These are phyloP conservation scores for Blastobotrys arbuscula DNA, from an alignment of 1,139 yeast species.

Conservation along the genomic window DNA sequence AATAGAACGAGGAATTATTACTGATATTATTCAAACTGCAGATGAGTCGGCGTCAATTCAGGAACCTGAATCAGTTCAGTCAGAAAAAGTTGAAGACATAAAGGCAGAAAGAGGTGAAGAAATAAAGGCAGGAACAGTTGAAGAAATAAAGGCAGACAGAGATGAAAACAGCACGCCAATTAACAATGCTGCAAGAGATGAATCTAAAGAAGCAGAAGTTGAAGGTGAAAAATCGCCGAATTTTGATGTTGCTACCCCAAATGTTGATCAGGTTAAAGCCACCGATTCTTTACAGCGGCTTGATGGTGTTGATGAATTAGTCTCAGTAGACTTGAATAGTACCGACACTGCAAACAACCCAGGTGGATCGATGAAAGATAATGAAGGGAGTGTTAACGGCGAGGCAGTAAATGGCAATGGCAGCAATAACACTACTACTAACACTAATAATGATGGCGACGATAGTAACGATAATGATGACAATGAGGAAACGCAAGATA, in stretches of 20 bases:
- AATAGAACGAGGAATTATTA: not conserved
- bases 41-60: too few relatives aligned
- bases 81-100: slow-evolving; percentile 3
- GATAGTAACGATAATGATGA: slow-evolving; percentile 1
- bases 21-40: not conserved
- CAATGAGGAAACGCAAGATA: not conserved
- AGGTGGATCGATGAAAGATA: not conserved
- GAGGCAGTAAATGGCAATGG: not conserved
- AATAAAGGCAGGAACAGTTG: not conserved
- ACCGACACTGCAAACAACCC: not conserved
- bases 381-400: not conserved
- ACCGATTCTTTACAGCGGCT: not conserved
- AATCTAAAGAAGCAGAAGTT: slow-evolving; percentile 12
- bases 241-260: not conserved
- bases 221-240: slow-evolving; percentile 3
- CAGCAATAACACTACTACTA: not conserved
- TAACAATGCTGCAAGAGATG: slow-evolving; percentile 14
- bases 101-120: not conserved
- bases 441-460: not conserved
- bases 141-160: slow-evolving; percentile 13
- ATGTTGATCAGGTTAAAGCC: not conserved
- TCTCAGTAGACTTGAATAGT: not conserved
- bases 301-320: slow-evolving; percentile 3
- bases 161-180: slow-evolving; percentile 12
- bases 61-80: not conserved